Conservation (phyloP, 306 rosid genomes). For the Sesbania bispinosa region DNA sequence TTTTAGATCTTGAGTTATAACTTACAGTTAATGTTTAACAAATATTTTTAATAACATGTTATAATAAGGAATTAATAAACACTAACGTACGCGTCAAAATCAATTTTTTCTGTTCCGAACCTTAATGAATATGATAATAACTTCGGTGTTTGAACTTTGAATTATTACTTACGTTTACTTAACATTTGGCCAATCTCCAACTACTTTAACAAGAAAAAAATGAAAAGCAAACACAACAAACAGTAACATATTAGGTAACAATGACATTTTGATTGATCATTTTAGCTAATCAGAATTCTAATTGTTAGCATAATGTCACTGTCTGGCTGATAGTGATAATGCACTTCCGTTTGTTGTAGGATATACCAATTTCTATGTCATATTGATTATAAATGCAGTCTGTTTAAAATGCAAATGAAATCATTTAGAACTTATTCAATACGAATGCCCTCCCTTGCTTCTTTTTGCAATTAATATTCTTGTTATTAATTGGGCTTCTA, state of each 20-base stretch:
- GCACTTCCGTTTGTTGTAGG: neutral
- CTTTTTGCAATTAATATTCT: neutral
- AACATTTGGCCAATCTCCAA: conserved; percentile 50
- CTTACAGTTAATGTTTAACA: neutral
- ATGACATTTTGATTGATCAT: too few relatives aligned
- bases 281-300: too few relatives aligned
- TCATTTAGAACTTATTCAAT: too few relatives aligned
- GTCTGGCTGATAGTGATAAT: too few relatives aligned
- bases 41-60: neutral
- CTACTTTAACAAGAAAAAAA: neutral
- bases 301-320: too few relatives aligned
- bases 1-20: neutral
- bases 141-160: neutral
- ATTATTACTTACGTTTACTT: conserved; percentile 13
- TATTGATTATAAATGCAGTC: too few relatives aligned
- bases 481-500: neutral
- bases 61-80: neutral
- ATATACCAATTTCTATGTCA: neutral
- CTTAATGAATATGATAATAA: neutral
- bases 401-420: neutral
- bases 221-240: too few relatives aligned
- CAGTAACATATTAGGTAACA: too few relatives aligned
- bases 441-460: too few relatives aligned
- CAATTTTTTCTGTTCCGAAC: too few relatives aligned
- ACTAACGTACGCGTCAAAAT: too few relatives aligned